These are phyloP conservation scores for Microdochium paspali DNA, from an alignment of 2,329 filamentous ascomycete genomes.

Conservation along the genomic window DNA sequence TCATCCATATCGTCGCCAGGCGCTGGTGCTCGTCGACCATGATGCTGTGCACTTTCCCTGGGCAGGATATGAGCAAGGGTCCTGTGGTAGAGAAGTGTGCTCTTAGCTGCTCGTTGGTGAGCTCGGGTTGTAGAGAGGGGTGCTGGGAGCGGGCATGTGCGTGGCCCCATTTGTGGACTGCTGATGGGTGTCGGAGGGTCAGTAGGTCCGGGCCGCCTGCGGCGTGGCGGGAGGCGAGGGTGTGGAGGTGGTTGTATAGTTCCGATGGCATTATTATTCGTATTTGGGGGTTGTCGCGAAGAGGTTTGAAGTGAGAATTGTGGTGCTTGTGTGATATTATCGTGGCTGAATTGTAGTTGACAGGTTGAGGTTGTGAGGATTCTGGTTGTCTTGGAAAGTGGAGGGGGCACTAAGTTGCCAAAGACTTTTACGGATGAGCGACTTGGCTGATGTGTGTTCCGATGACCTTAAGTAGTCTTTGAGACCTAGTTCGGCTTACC, in stretches of 20 bases:
- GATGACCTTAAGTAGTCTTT: too few relatives aligned
- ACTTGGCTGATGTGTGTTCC: too few relatives aligned
- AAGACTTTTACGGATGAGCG: too few relatives aligned
- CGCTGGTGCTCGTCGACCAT: constrained; percentile 1
- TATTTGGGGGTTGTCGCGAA: too few relatives aligned
- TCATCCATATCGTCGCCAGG: not conserved
- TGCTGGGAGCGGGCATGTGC: not conserved
- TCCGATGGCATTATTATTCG: not conserved
- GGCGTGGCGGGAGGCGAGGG: not conserved
- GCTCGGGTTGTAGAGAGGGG: not conserved
- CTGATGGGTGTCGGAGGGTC: not conserved
- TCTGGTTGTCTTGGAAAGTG: too few relatives aligned
- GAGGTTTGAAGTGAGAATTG: too few relatives aligned
- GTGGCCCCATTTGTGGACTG: not conserved
- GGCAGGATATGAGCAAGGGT: not conserved
- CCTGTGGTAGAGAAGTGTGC: not conserved
- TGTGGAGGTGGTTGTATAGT: not conserved
- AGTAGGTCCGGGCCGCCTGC: not conserved
- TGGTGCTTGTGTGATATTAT: too few relatives aligned
- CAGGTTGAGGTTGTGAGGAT: too few relatives aligned
- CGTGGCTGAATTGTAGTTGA: too few relatives aligned
- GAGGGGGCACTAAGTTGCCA: too few relatives aligned
- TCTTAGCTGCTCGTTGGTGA: not conserved
- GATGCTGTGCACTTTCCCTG: not conserved
- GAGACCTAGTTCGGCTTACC: too few relatives aligned